These are phyloP conservation scores for Ascobolus immersus DNA, from an alignment of 495 filamentous ascomycete genomes.

Conservation along the genomic window DNA sequence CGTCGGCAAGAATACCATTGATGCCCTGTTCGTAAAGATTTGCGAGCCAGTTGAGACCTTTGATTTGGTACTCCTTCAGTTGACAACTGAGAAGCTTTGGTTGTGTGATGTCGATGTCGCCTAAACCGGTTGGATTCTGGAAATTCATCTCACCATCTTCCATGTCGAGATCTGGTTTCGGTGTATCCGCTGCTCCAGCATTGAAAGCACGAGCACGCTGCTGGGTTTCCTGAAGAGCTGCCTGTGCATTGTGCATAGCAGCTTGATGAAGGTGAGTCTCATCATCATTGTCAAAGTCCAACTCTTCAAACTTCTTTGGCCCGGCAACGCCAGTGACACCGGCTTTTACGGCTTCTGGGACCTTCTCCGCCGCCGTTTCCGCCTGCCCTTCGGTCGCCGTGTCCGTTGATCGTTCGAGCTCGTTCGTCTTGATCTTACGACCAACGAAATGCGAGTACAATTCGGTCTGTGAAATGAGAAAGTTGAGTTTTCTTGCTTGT, in stretches of 20 bases:
- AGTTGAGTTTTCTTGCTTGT: slow-evolving; percentile 96
- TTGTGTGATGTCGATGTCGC: slow-evolving; percentile 78
- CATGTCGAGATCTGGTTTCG: slow-evolving; percentile 24
- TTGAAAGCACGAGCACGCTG: slow-evolving; percentile 85
- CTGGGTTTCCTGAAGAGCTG: slow-evolving; percentile 83
- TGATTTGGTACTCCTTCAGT: slow-evolving; percentile 94
- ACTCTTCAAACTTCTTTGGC: slow-evolving; percentile 62
- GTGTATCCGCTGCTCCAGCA: slow-evolving; percentile 25
- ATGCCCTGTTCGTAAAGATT: slow-evolving; percentile 98
- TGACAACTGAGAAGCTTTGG: slow-evolving; percentile 81
- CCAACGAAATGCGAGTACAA: slow-evolving; percentile 98
- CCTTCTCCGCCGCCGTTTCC: slow-evolving; percentile 16
- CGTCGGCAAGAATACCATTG: slow-evolving; percentile 94
- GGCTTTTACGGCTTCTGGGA: slow-evolving; percentile 9
- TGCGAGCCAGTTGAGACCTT: slow-evolving; percentile 96
- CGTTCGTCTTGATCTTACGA: slow-evolving; percentile 91
- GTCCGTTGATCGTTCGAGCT: slow-evolving; percentile 69
- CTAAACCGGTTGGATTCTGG: slow-evolving; percentile 89
- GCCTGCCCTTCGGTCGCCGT: slow-evolving; percentile 36
- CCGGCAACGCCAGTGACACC: slow-evolving; percentile 31
- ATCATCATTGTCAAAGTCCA: slow-evolving; percentile 91
- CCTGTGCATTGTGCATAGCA: slow-evolving; percentile 86
- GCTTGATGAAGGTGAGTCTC: slow-evolving; percentile 56
- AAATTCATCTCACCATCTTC: slow-evolving; percentile 95
- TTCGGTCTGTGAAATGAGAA: slow-evolving; percentile 96